Evolutionary conservation across 257 asterid species (phyloP), one percentile per base, ranked within the genome.

Genomic region (Solanum arcanum): DNA sequence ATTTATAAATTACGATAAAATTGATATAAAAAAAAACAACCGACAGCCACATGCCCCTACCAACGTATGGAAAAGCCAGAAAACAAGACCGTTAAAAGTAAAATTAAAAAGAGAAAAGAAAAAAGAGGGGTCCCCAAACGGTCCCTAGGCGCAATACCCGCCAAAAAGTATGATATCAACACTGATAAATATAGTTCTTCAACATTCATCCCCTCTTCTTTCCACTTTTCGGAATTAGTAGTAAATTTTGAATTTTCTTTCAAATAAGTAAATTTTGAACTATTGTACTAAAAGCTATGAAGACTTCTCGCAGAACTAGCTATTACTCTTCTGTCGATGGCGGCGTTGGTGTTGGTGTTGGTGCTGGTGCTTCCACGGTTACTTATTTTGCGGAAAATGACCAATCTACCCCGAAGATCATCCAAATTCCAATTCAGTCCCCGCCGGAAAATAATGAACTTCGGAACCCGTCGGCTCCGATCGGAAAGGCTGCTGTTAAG

Each of bases 401-500:
- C 78, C 92, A 86, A 52, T 77, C 94, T 86, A 76, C 88, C 87
- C 69, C 95, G 41, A 90, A 88, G 86, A 39, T 83, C 21, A 47
- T 91, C 44, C 86, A 87, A 88, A 87, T 90, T 41, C 96, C 96
- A 15, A 18, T 90, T 70, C 83, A 78, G 23, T 83, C 91, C 87
- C 70, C 83, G 78, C 81, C 90, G 23, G 92, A 59, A 39, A 90
- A 77, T 9, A 86, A 59, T 20, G 66, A 23, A 56, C 74, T 68
- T 14, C 62, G 87, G 46, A 87, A 52, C 1, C 23, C 62, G 62
- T 52, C 62, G 62, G 62, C 62, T 52, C 23, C 62, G 62, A 52
- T 75, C 89, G 46, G 86, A 72, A 68, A 88, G 7, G 97, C 97
- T 12, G 98, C 94, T 64, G 89, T 90, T 44, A 94, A 81, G 92